Evolutionary conservation across 2,329 filamentous ascomycete species (phyloP).

Genomic region (Penicillium verrucosum): DNA sequence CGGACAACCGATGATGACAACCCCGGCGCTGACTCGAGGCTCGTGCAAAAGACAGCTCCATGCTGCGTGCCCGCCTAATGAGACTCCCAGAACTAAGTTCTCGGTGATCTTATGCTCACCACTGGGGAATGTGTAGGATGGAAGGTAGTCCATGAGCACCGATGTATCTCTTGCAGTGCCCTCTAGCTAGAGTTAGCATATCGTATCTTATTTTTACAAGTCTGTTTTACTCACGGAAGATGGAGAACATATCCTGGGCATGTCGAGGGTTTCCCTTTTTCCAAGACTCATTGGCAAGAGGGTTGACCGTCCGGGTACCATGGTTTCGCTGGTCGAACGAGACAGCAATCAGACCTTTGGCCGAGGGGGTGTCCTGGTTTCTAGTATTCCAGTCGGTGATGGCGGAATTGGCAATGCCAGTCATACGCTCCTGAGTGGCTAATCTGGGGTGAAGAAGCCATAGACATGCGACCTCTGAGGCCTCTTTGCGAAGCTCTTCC

Average conservation of each 20-base stretch:
- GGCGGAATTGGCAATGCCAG: conserved; percentile 64
- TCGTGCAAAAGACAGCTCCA: conserved; percentile 83
- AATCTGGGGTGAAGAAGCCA: conserved; percentile 86
- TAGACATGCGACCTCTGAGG: conserved; percentile 66
- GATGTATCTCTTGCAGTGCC: conserved; percentile 72
- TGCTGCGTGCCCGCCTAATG: conserved; percentile 79
- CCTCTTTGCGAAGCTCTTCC: conserved; percentile 61
- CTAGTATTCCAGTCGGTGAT: conserved; percentile 65
- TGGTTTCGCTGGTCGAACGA: conserved; percentile 94
- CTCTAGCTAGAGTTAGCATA: conserved; percentile 33
- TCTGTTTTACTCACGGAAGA: conserved; percentile 57
- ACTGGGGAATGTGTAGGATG: conserved; percentile 67
- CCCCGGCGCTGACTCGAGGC: conserved; percentile 70
- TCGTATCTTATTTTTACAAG: not conserved
- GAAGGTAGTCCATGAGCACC: conserved; percentile 71
- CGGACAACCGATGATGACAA: conserved; percentile 82
- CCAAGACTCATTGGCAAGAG: conserved; percentile 74
- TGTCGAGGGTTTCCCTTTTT: conserved; percentile 72
- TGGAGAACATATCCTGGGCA: conserved; percentile 87
- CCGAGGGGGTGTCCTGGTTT: conserved; percentile 30
- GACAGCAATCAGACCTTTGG: conserved; percentile 69
- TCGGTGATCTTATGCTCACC: conserved; percentile 50
- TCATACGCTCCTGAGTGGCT: conserved; percentile 69
- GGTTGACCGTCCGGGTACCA: conserved; percentile 67
- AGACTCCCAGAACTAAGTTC: conserved; percentile 77